Base-by-base conservation (phyloP, 2,329 filamentous ascomycete genomes). In the Sarocladium strictum region DNA sequence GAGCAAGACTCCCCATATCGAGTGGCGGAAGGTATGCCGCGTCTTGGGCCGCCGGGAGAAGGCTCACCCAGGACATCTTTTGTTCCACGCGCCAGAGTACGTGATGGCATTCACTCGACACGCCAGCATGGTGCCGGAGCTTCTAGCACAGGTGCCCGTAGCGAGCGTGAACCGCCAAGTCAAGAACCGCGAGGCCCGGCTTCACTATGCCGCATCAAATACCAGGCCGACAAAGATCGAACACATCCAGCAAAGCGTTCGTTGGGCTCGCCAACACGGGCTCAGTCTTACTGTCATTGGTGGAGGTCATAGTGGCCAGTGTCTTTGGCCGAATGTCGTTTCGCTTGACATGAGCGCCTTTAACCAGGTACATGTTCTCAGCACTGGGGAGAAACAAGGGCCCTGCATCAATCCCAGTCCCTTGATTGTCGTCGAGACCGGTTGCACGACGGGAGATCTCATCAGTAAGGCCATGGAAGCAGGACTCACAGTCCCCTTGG, bases 291-390 rank as follows among this genome's bases (percentile, higher is more conserved):
- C 76, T 0, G 64, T 85, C 24, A 14, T 86, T 17, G 76, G 80
- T 6, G 83, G 84, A 1, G 72, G 83, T 14, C 83, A 86, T 60
- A 80, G 82, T 59, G 78, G 75, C 6, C 79, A 86, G 52, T 86
- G 81, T 63, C 58, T 81, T 41, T 68, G 67, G 72, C 64, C 76
- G 2, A 72, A 76, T 53, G 71, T 80, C 15, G 75, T 85, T 38
- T 62, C 80, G 0, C 60, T 87, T 23, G 80, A 86, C 57, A 85
- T 87, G 81, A 53, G 67, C 12, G 72, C 73, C 12, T 85, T 86
- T 64, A 53, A 80, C 55, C 59, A 74, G 59, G 61, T 84, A 38
- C 65, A 79, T 38, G 63, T 84, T 58, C 19, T 75, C 55, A 55
- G 56, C 4, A 52, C 50, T 1, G 59, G 23, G 57, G 51, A 65